phyloP scores from a whole-genome alignment of 1,139 yeast genomes.

The Hyphopichia pseudoburtonii region DNA sequence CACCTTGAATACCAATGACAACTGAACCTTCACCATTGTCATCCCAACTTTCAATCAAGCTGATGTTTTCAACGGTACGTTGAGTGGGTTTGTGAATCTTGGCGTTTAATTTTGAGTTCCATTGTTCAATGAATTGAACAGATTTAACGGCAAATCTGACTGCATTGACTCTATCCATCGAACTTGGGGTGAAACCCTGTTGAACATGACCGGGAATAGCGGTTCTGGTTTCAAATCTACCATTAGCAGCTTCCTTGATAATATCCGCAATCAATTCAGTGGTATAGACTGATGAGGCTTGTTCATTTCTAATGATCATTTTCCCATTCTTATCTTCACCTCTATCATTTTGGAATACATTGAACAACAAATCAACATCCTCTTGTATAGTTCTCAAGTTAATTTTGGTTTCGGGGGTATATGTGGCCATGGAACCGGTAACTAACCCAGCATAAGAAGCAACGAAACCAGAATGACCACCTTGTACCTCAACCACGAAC shows the following conservation, averaged over 20 bases:
- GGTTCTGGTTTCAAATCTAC: slow-evolving; percentile 71
- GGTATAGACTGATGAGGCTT: slow-evolving; percentile 67
- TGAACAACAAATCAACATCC: slow-evolving; percentile 70
- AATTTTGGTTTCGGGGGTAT: slow-evolving; percentile 89
- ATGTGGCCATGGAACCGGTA: slow-evolving; percentile 90
- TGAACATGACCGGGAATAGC: slow-evolving; percentile 85
- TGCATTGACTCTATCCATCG: slow-evolving; percentile 74
- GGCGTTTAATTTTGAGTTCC: slow-evolving; percentile 15
- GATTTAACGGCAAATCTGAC: slow-evolving; percentile 70
- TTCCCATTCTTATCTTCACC: slow-evolving; percentile 84
- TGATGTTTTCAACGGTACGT: slow-evolving; percentile 2
- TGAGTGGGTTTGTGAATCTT: slow-evolving; percentile 4
- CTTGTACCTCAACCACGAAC: slow-evolving; percentile 95
- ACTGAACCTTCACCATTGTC: slow-evolving; percentile 38
- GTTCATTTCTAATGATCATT: slow-evolving; percentile 65
- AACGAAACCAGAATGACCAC: slow-evolving; percentile 92
- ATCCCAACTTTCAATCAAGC: slow-evolving; percentile 1
- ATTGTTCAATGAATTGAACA: slow-evolving; percentile 63
- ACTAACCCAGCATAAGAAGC: slow-evolving; percentile 88
- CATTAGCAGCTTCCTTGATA: slow-evolving; percentile 63
- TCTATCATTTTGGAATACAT: slow-evolving; percentile 67
- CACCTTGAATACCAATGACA: slow-evolving; percentile 70
- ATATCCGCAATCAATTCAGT: slow-evolving; percentile 69
- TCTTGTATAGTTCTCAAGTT: slow-evolving; percentile 68
- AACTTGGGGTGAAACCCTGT: slow-evolving; percentile 79